Evolutionary conservation across 805 yeast species (phyloP), one percentile per base, ranked within the genome.

Genomic region (Isabelozyma heimii): DNA sequence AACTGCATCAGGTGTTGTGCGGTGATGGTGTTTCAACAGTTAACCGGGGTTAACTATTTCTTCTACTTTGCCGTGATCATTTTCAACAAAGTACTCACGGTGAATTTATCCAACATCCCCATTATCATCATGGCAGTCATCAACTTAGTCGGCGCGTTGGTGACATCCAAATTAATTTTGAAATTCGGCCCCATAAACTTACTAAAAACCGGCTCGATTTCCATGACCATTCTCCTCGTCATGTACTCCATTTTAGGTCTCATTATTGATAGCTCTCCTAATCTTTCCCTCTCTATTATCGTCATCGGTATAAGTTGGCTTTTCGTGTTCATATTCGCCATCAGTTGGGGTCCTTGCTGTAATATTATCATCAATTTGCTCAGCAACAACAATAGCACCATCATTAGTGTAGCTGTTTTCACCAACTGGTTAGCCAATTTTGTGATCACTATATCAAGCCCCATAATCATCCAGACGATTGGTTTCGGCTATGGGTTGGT

Each of bases 271-370:
- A 4, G 13, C 20, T 10, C 13, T 39, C 17, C 37, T 16, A 9
- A 37, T 20, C 5, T 39, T 46, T 12, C 40, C 37, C 40, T 14
- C 14, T 14, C 40, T 14, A 37, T 16, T 12, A 37, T 14, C 12
- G 4, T 37, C 2, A 37, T 37, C 9, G 40, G 40, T 37, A 40
- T 59, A 8, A 57, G 56, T 7, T 55, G 59, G 17, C n/a, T 50
- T 8, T 62, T 57, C 40, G 52, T 62, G 35, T 46, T 62, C 13
- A 48, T 49, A 5, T 65, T 62, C 46, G 59, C 70, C 8, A 42
- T 53, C 13, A 56, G 61, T 43, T 68, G 73, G 74, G 72, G 73
- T 4, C 71, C 72, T 3, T 53, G 67, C 17, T 51, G 60, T 13
- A 66, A 66, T 4, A 54, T 65, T 39, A 13, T 62, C 30, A 56